Conservation (phyloP, 2,329 filamentous ascomycete species). For the Zymoseptoria brevis region DNA sequence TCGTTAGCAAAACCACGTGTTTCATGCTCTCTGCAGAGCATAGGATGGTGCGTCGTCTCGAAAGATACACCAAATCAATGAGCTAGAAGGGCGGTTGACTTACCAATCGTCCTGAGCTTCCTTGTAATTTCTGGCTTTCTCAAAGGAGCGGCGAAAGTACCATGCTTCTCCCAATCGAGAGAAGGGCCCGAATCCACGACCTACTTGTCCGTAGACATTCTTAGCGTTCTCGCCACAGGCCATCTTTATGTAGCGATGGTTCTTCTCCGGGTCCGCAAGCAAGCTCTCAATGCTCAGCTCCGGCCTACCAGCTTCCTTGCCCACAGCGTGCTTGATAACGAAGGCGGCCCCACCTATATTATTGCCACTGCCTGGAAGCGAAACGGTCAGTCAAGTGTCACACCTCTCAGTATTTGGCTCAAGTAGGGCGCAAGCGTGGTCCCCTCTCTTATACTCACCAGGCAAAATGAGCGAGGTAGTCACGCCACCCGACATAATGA, state of each 20-base stretch:
- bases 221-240: constrained; percentile 64
- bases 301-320: constrained; percentile 49
- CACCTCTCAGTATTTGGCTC: too few species aligned
- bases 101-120: constrained; percentile 58
- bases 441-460: constrained; percentile 30
- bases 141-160: constrained; percentile 60
- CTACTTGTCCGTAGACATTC: constrained; percentile 49
- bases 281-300: constrained; percentile 58
- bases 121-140: constrained; percentile 51
- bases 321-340: constrained; percentile 60
- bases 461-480: constrained; percentile 61
- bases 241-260: constrained; percentile 69
- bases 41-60: background rate
- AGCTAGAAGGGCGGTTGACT: background rate
- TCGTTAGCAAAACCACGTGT: background rate
- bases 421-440: too few species aligned
- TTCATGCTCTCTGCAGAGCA: background rate
- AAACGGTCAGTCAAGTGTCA: too few species aligned
- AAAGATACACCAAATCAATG: background rate
- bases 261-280: constrained; percentile 57
- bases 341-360: constrained; percentile 66
- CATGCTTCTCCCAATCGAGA: constrained; percentile 62
- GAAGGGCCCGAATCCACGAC: constrained; percentile 46
- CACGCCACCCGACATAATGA: constrained; percentile 66
- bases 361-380: constrained; percentile 43